Evolutionary conservation across 1,284 basidiomycete genomes (phyloP).

Genomic region (Volvariella volvacea): DNA sequence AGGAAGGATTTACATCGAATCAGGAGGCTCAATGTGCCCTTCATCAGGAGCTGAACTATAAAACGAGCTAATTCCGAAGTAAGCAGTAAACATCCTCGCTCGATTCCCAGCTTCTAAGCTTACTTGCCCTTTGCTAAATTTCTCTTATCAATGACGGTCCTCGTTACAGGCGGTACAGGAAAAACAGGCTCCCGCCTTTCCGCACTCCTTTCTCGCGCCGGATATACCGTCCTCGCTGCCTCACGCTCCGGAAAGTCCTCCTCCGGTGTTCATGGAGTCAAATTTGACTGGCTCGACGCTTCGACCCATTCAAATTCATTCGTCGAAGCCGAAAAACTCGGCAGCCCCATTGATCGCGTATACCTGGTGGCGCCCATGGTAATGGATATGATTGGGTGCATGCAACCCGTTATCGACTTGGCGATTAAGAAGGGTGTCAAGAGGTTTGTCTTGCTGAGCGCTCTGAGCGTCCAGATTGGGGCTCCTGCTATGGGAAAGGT

Average conservation of each 20-base stretch:
- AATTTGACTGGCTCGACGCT: constrained; percentile 18
- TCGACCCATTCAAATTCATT: constrained; percentile 16
- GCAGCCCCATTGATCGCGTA: constrained; percentile 13
- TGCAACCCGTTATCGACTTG: constrained; percentile 25
- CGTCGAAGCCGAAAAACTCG: constrained; percentile 7
- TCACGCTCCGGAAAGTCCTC: constrained; percentile 12
- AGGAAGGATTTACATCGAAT: too few relatives aligned
- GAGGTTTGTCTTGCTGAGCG: constrained; percentile 3
- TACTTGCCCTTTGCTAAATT: too few relatives aligned
- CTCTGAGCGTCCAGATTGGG: background rate
- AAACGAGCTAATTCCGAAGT: too few relatives aligned
- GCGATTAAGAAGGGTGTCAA: constrained; percentile 11
- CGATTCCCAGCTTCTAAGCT: too few relatives aligned
- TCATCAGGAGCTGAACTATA: too few relatives aligned
- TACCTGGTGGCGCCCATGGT: constrained; percentile 17
- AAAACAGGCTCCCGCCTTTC: constrained; percentile 14
- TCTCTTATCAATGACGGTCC: constrained; percentile 13
- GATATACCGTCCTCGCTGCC: constrained; percentile 12
- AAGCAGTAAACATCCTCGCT: too few relatives aligned
- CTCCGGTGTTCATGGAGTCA: constrained; percentile 14
- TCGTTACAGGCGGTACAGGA: constrained; percentile 18
- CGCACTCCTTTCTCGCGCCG: constrained; percentile 10
- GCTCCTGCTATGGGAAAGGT: background rate
- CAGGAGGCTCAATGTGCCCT: too few relatives aligned
- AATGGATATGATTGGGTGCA: constrained; percentile 13